Percentiles rank a stretch among this genome's conserved stretches.
Conservation (phyloP, 305 asterid genomes). For the Rubia occidens region DNA sequence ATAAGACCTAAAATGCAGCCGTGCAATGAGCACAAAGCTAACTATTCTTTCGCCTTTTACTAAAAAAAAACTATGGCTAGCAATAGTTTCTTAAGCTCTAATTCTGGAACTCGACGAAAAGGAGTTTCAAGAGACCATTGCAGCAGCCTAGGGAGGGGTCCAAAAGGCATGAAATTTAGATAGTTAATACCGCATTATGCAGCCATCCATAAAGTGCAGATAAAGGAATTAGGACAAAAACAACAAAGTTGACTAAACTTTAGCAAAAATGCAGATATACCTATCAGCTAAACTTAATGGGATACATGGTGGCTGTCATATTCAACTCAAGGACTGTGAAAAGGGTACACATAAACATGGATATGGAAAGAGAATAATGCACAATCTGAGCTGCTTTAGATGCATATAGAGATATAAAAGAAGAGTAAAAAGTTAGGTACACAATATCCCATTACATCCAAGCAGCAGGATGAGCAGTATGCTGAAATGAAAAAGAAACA, state of each 20-base stretch:
- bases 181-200: not conserved
- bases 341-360: not conserved
- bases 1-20: too few relatives aligned
- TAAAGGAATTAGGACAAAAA: not conserved
- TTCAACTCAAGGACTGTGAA: not conserved
- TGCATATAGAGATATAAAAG: not conserved
- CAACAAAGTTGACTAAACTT: not conserved
- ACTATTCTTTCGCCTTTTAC: conserved; percentile 36
- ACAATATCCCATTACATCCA: not conserved
- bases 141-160: not conserved
- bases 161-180: not conserved
- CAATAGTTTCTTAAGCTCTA: not conserved
- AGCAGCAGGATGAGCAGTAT: not conserved
- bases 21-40: conserved; percentile 18
- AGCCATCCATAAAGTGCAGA: conserved; percentile 3
- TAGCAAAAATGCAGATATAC: not conserved
- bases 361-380: not conserved
- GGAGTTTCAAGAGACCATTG: not conserved
- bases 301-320: not conserved
- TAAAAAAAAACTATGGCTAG: conserved; percentile 5
- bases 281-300: not conserved
- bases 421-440: not conserved
- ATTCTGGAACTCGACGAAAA: not conserved
- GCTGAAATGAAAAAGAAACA: not conserved
- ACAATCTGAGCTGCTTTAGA: conserved; percentile 3